A percentile compares a stretch with the other conserved stretches of the same genome.
These are phyloP conservation scores for Simplicillium sp. DNA, from an alignment of 2,329 filamentous ascomycete species.

Conservation along the genomic window DNA sequence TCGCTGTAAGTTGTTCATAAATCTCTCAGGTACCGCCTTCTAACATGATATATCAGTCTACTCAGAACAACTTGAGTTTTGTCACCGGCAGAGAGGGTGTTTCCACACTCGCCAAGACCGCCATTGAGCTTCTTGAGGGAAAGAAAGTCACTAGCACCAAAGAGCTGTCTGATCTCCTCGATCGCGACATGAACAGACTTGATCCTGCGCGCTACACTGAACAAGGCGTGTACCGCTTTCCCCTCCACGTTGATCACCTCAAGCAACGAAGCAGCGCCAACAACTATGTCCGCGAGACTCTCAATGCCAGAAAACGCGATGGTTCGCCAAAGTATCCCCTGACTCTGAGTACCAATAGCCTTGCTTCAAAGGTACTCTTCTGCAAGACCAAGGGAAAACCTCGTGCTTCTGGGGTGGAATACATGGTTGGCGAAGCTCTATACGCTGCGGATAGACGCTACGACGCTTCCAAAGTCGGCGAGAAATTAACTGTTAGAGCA, in stretches of 20 bases:
- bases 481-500: constrained; percentile 7
- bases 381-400: constrained; percentile 22
- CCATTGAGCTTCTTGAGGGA: too few species aligned
- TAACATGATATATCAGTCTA: too few species aligned
- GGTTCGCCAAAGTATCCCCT: constrained; percentile 35
- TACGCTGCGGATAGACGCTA: constrained; percentile 27
- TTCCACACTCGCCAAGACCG: too few species aligned
- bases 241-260: too few species aligned
- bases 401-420: constrained; percentile 18
- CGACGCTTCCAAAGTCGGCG: constrained; percentile 6
- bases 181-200: constrained; percentile 18
- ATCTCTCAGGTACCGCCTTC: too few species aligned
- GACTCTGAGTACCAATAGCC: constrained; percentile 22
- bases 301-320: constrained; percentile 31
- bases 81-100: too few species aligned
- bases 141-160: too few species aligned
- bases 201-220: constrained; percentile 15
- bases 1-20: too few species aligned
- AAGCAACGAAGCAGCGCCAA: constrained; percentile 7
- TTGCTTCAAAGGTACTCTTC: constrained; percentile 27
- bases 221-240: constrained; percentile 14
- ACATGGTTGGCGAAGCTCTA: constrained; percentile 25
- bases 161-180: constrained; percentile 6
- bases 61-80: too few species aligned
- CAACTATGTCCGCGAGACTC: constrained; percentile 9